Percentiles rank a stretch among this genome's conserved stretches.
Conservation (phyloP, 305 asterid species). For the Striga hermonthica region DNA sequence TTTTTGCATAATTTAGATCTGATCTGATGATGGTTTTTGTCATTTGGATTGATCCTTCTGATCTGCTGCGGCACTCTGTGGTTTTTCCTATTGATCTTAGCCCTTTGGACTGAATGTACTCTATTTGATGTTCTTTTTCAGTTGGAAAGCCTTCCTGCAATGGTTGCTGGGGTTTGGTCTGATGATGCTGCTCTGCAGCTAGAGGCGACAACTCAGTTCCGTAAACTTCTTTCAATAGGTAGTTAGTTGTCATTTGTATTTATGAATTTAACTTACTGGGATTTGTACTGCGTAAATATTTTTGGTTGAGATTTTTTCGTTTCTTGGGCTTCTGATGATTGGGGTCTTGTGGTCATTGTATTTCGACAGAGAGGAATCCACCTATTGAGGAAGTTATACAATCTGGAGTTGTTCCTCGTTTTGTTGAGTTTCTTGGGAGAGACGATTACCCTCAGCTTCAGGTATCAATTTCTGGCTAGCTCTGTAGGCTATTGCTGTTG, state of each 20-base stretch:
- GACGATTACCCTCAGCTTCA: slow-evolving; percentile 58
- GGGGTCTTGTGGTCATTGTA: slow-evolving; percentile 15
- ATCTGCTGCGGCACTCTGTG: not conserved
- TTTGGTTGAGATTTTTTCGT: not conserved
- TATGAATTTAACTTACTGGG: not conserved
- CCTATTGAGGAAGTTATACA: slow-evolving; percentile 59
- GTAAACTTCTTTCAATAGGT: slow-evolving; percentile 60
- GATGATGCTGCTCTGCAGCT: slow-evolving; percentile 46
- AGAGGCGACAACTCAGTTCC: slow-evolving; percentile 55
- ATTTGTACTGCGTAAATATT: not conserved
- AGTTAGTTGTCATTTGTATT: not conserved
- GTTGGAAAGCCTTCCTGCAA: slow-evolving; percentile 49
- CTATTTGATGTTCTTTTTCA: slow-evolving; percentile 24
- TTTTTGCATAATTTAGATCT: not conserved
- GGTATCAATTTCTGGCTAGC: slow-evolving; percentile 30
- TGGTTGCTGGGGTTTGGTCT: slow-evolving; percentile 55
- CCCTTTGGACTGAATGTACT: not conserved
- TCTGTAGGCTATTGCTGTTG: slow-evolving; percentile 8
- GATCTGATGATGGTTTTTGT: slow-evolving; percentile 1
- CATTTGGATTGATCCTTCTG: not conserved
- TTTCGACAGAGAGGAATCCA: slow-evolving; percentile 46
- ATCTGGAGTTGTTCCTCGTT: slow-evolving; percentile 55
- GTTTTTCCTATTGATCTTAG: not conserved
- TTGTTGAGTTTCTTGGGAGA: slow-evolving; percentile 56
- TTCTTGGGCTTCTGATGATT: slow-evolving; percentile 6